Evolutionary conservation across 2,329 filamentous ascomycete genomes (phyloP).

Genomic region (Talaromyces sp.): DNA sequence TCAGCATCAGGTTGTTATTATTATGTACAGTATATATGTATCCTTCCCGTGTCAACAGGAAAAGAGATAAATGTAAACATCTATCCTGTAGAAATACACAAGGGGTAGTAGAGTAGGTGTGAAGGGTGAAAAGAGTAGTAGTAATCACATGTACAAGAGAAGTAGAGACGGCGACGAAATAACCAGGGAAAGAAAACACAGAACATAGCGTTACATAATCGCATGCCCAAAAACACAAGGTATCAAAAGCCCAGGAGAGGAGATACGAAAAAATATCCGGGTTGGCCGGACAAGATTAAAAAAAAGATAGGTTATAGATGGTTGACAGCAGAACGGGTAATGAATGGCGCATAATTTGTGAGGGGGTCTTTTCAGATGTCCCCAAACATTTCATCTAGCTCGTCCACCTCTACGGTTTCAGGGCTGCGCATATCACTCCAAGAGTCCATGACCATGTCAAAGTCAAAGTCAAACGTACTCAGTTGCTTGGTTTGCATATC

Average conservation of each 20-base stretch:
- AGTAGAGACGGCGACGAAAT: neutral
- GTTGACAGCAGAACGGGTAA: neutral
- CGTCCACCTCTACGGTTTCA: constrained; percentile 85
- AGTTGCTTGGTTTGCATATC: constrained; percentile 39
- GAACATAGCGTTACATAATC: neutral
- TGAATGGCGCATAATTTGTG: neutral
- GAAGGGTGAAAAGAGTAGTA: constrained; percentile 1
- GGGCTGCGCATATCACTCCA: constrained; percentile 65
- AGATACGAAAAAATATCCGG: neutral
- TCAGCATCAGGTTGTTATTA: neutral
- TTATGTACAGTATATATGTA: neutral
- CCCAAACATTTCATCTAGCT: constrained; percentile 82
- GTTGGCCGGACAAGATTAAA: neutral
- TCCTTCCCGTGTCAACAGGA: neutral
- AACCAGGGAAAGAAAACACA: neutral
- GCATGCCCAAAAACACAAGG: neutral
- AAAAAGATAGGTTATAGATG: constrained; percentile 5
- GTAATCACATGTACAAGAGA: constrained; percentile 9
- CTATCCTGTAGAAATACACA: neutral
- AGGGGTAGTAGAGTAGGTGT: neutral
- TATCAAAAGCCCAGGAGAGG: constrained; percentile 2
- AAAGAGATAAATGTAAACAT: neutral
- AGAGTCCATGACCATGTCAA: constrained; percentile 41
- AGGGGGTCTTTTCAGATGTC: constrained; percentile 50
- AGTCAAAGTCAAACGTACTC: constrained; percentile 24